Percentiles rank a stretch among this genome's conserved stretches.
Conservation (phyloP, 1,284 basidiomycete genomes). For the Austroboletus rostrupii region DNA sequence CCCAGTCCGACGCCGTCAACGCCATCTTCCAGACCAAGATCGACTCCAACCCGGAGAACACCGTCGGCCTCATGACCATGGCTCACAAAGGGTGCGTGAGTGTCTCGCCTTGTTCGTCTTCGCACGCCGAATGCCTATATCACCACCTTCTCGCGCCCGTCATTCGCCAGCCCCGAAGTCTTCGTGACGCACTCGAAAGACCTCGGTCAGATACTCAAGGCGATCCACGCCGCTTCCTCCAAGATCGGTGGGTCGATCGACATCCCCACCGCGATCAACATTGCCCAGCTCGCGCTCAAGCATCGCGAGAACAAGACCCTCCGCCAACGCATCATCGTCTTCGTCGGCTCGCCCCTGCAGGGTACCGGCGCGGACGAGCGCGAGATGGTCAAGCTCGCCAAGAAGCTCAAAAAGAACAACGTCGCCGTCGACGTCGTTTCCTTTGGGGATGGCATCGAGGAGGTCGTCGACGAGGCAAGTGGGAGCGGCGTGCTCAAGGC, state of each 20-base stretch:
- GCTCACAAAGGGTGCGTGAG: constrained; percentile 81
- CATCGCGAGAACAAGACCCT: constrained; percentile 99
- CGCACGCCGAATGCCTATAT: neutral
- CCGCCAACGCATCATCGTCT: constrained; percentile 90
- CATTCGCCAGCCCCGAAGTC: constrained; percentile 74
- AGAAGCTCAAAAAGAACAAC: constrained; percentile 99
- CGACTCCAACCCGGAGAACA: constrained; percentile 94
- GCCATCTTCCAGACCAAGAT: constrained; percentile 92
- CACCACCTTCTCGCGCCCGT: neutral
- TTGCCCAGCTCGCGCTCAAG: constrained; percentile 95
- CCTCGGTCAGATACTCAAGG: constrained; percentile 85
- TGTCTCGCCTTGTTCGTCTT: neutral
- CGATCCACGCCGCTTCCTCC: constrained; percentile 64
- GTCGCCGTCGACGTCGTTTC: constrained; percentile 91
- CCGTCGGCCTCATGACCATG: constrained; percentile 97
- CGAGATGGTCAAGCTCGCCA: constrained; percentile 82
- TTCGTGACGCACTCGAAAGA: constrained; percentile 95
- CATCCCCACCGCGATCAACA: constrained; percentile 85
- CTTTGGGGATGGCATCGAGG: constrained; percentile 73
- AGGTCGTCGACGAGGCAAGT: constrained; percentile 30
- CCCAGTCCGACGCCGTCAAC: constrained; percentile 90
- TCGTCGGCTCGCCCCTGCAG: constrained; percentile 84
- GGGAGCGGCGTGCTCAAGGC: constrained; percentile 63
- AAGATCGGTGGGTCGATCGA: constrained; percentile 80
- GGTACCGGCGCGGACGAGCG: constrained; percentile 68